Base-by-base conservation (phyloP, 805 yeast species). In the Limtongia smithiae region DNA sequence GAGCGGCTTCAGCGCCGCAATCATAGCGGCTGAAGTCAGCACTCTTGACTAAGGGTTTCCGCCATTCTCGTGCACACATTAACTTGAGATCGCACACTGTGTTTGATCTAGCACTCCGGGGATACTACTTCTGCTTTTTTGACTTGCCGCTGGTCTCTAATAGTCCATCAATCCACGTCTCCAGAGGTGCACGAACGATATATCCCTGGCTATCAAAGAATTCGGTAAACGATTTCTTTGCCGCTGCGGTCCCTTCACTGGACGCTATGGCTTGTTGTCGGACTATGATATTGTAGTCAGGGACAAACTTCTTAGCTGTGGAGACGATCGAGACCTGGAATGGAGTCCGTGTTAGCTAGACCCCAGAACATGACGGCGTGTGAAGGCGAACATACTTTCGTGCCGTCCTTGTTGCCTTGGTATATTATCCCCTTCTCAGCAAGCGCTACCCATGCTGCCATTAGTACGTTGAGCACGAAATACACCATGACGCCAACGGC, bases 391-490 rank as follows among this genome's bases (percentile, higher is more conserved):
- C 40, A 47, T 37, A 58, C 55, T 46, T 41, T 51, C 21, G 46
- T 43, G 17, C 46, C 46, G 7, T 48, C 62, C 47, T 60, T 57
- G 17, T 30, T 27, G 8, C 71, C 71, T 33, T 52, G 48, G 40
- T 60, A 68, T n/a, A 63, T 48, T 3, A 57, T 50, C 6, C 61
- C 58, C 39, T 55, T 54, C 54, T 66, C 69, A 25, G 57, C 58
- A 21, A 48, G 48, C 17, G 41, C 39, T 28, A 49, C 41, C 66
- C 68, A 67, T 30, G 48, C 33, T 20, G 61, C 47, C 35, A 61
- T 47, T 24, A 46, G 38, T 20, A 41, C 52, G 15, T 63, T 54
- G 20, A 67, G 47, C n/a, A 62, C 32, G n/a, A 60, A 55, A 44
- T 64, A 67, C 2, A 54, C n/a, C 8, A 50, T 43, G 3, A 65